phyloP scores from a whole-genome alignment of 176 grass and related monocot species.

The Poa annua region DNA sequence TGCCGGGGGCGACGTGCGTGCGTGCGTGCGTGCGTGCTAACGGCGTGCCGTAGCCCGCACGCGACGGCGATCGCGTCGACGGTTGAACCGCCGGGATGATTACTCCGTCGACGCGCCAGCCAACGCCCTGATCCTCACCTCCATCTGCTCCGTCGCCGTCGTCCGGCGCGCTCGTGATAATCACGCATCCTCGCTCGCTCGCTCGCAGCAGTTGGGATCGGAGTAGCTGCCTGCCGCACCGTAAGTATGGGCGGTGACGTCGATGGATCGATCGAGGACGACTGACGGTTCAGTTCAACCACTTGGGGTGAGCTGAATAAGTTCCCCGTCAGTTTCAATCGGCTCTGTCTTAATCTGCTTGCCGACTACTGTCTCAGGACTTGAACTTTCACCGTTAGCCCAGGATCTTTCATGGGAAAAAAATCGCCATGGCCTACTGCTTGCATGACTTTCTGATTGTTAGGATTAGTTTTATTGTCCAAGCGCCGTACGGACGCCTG shows the following conservation, averaged over 20 bases:
- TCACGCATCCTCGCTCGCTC: not conserved
- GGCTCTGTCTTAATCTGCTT: not conserved
- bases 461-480: no score
- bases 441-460: not conserved
- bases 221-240: not conserved
- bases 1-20: not conserved
- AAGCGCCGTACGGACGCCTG: no score
- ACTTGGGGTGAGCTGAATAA: not conserved
- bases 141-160: constrained; percentile 32
- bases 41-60: constrained; percentile 35
- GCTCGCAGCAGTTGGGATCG: not conserved
- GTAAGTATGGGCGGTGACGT: not conserved
- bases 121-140: constrained; percentile 36
- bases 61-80: constrained; percentile 37
- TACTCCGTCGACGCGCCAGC: constrained; percentile 31
- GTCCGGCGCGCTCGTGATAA: not conserved
- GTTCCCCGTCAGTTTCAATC: not conserved
- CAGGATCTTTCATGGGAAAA: not conserved
- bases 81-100: constrained; percentile 46
- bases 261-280: not conserved
- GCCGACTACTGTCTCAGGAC: not conserved
- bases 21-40: not conserved
- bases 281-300: constrained; percentile 16
- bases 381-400: not conserved
- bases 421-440: not conserved